Base-by-base conservation (phyloP, 306 rosid species). In the Lithocarpus polystachyus region DNA sequence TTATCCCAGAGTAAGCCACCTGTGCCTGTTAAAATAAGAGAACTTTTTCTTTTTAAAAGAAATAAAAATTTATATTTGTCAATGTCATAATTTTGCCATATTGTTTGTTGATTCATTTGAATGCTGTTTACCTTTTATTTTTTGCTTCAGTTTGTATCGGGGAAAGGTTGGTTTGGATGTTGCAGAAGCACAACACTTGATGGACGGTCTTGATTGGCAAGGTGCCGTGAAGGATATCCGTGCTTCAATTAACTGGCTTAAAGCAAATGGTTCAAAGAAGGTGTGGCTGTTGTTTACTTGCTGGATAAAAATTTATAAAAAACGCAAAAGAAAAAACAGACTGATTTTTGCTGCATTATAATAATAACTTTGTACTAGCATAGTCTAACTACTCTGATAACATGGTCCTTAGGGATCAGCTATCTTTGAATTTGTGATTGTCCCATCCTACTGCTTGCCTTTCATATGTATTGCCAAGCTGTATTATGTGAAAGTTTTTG, bases 161-260 rank as follows among this genome's bases (percentile, higher is more conserved):
- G 98, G 96, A 62, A 93, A 91, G 89, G 97, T 95, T 19, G 97
- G 98, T 72, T 83, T 95, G 73, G 97, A 95, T 84, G 94, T 75
- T 64, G 97, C 97, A 26, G 99, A 95, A 84, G 99, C 98, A 4
- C 99, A 92, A 35, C 99, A 95, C 82, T 82, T 93, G 88, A 78
- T 95, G 86, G 96, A 91, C 0, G 96, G 87, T 59, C 95, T 95
- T 73, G 98, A 95, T 82, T 95, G 99, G 99, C 97, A 88, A 84
- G 99, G 94, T 74, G 99, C 99, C 62, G 93, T 92, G 0, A 91
- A 92, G 90, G 98, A 95, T 76, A 89, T 92, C 48, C 76, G 24
- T 31, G 98, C 99, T 80, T 93, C 99, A 40, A 89, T 90, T 71
- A 84, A 92, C 71, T 95, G 99, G 99, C 94, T 95, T 79, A 95